Evolutionary conservation across 1,284 basidiomycete genomes (phyloP).

Genomic region (Cystobasidiaceae sp.): DNA sequence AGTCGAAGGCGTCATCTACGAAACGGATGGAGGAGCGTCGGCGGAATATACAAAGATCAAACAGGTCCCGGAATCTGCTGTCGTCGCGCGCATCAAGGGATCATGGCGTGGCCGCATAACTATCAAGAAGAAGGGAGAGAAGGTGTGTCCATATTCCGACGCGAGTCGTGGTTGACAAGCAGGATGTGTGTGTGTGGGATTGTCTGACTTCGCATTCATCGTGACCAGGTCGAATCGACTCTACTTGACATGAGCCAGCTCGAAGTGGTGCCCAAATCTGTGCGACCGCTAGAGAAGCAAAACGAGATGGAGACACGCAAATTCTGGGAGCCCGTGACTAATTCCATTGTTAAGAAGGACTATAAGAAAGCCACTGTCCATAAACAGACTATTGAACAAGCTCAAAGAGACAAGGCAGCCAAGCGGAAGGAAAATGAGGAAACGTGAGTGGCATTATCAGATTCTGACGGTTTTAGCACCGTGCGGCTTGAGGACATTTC

Average conservation of each 20-base stretch:
- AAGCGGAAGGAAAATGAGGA: slow-evolving; percentile 71
- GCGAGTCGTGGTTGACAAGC: background rate
- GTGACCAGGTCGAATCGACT: slow-evolving; percentile 48
- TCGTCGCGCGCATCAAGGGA: slow-evolving; percentile 80
- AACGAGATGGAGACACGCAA: slow-evolving; percentile 73
- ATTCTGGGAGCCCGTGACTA: slow-evolving; percentile 83
- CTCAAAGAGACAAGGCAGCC: slow-evolving; percentile 75
- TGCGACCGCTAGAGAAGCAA: slow-evolving; percentile 76
- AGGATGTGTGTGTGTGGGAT: background rate
- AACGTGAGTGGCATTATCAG: slow-evolving; percentile 56
- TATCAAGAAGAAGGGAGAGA: slow-evolving; percentile 66
- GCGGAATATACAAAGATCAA: slow-evolving; percentile 69
- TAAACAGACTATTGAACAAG: slow-evolving; percentile 84
- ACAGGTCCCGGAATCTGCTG: slow-evolving; percentile 72
- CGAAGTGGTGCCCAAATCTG: slow-evolving; percentile 71
- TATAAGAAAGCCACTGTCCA: slow-evolving; percentile 80
- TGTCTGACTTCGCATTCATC: too few relatives aligned
- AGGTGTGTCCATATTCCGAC: slow-evolving; percentile 45
- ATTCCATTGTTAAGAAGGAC: slow-evolving; percentile 70
- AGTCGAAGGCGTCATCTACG: slow-evolving; percentile 84
- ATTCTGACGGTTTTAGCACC: slow-evolving; percentile 25
- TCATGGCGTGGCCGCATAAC: slow-evolving; percentile 78
- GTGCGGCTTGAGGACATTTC: too few relatives aligned
- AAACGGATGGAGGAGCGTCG: slow-evolving; percentile 55
- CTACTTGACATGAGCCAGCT: slow-evolving; percentile 74